A percentile compares a stretch with the other conserved stretches of the same genome.
phyloP scores from a whole-genome alignment of 2,329 filamentous ascomycete species.

The Ascochyta clinopodiicola region DNA sequence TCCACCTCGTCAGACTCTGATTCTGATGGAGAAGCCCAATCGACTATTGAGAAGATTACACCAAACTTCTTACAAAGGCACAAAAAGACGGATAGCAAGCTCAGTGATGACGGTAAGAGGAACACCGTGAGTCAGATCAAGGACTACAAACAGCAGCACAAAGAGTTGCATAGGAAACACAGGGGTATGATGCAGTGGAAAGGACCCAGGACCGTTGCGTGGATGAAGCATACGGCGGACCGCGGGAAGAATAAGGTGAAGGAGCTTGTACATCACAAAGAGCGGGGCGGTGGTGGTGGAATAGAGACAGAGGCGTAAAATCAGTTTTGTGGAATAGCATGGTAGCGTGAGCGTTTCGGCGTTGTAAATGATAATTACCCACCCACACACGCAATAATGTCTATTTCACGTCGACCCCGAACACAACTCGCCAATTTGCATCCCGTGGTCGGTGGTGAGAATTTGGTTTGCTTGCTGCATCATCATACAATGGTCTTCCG shows the following conservation, averaged over 20 bases:
- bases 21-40: conserved; percentile 27
- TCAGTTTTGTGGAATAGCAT: neutral
- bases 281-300: conserved; percentile 60
- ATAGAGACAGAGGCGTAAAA: conserved; percentile 73
- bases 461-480: neutral
- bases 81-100: conserved; percentile 30
- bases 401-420: neutral
- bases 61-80: conserved; percentile 34
- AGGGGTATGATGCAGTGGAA: conserved; percentile 78
- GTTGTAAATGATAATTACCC: neutral
- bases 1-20: conserved; percentile 25
- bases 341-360: conserved; percentile 7
- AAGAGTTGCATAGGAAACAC: conserved; percentile 58
- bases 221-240: conserved; percentile 65
- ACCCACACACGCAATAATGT: neutral
- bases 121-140: conserved; percentile 60
- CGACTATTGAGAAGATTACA: conserved; percentile 24
- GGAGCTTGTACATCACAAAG: conserved; percentile 63
- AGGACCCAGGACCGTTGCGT: conserved; percentile 62
- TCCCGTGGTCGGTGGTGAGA: too few species aligned
- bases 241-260: conserved; percentile 55
- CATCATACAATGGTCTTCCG: neutral
- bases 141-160: conserved; percentile 55
- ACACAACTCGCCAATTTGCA: too few species aligned
- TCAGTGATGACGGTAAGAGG: conserved; percentile 49